Conservation (phyloP, 2,329 filamentous ascomycete species). For the Microcyclospora tardicrescens region DNA sequence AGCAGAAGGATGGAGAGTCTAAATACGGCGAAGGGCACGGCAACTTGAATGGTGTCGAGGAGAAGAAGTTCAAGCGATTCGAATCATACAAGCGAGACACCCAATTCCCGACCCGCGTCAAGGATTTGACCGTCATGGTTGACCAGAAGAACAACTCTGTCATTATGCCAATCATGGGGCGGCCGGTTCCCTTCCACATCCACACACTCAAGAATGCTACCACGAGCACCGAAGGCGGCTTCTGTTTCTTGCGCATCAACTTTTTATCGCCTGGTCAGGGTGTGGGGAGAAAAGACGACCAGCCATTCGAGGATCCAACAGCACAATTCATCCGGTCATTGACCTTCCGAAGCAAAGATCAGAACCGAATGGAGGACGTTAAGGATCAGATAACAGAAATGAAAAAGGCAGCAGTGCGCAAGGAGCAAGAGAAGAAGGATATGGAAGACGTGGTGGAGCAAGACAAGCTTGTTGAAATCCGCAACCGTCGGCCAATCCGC, state of each 20-base stretch:
- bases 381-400: conserved; percentile 88
- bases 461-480: conserved; percentile 88
- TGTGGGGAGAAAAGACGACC: conserved; percentile 92
- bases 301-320: conserved; percentile 90
- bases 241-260: conserved; percentile 89
- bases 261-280: conserved; percentile 94
- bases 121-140: conserved; percentile 78
- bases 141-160: conserved; percentile 84
- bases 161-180: conserved; percentile 90
- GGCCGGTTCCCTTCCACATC: conserved; percentile 95
- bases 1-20: conserved; percentile 75
- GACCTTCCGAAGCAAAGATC: conserved; percentile 85
- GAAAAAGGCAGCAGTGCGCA: conserved; percentile 82
- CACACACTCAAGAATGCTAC: conserved; percentile 98
- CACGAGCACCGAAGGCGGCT: conserved; percentile 91
- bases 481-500: conserved; percentile 81
- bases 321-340: conserved; percentile 93
- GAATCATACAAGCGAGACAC: conserved; percentile 98
- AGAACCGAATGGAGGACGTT: conserved; percentile 79
- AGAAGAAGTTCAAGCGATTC: conserved; percentile 98
- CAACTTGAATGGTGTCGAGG: conserved; percentile 75
- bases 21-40: conserved; percentile 77
- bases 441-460: conserved; percentile 99
- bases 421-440: conserved; percentile 97
- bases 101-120: conserved; percentile 70